These are phyloP conservation scores for Mortierella sp. DNA, from an alignment of 371 early-diverging fungal genomes.

Conservation along the genomic window DNA sequence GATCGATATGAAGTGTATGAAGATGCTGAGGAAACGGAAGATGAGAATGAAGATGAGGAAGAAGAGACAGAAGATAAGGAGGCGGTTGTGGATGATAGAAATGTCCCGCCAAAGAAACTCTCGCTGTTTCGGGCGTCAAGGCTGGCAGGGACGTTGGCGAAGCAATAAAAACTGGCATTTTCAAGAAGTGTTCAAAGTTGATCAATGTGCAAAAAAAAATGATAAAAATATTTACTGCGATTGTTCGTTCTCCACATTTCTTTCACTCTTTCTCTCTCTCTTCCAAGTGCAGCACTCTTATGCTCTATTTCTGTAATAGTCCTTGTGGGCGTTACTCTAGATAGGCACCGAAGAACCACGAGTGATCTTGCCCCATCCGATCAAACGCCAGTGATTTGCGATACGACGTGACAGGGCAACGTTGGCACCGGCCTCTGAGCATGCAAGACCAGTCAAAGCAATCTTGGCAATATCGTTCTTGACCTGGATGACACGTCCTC, in stretches of 20 bases:
- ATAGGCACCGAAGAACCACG: conserved; percentile 82
- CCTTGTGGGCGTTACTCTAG: conserved; percentile 8
- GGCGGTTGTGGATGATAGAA: conserved; percentile 25
- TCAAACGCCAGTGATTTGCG: conserved; percentile 99
- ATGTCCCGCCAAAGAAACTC: conserved; percentile 38
- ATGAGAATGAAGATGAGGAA: conserved; percentile 2
- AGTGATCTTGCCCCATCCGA: conserved; percentile 98
- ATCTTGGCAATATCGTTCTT: conserved; percentile 96
- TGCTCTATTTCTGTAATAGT: conserved; percentile 2
- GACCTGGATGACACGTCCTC: conserved; percentile 95
- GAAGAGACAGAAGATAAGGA: conserved; percentile 5
- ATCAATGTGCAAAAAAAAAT: background rate
- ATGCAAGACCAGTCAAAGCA: conserved; percentile 94
- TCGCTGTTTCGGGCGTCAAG: conserved; percentile 48
- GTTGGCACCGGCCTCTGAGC: conserved; percentile 98
- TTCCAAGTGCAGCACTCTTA: background rate
- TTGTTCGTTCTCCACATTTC: background rate
- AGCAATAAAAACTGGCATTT: conserved; percentile 14
- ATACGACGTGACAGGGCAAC: conserved; percentile 98
- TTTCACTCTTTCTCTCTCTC: no score
- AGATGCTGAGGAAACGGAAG: background rate
- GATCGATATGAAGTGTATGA: conserved; percentile 2
- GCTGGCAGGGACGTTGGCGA: conserved; percentile 43
- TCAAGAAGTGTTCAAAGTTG: background rate
- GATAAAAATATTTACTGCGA: conserved; percentile 3